Evolutionary conservation across 2,329 filamentous ascomycete species (phyloP).

Genomic region (Hymenoscyphus fraxineus): DNA sequence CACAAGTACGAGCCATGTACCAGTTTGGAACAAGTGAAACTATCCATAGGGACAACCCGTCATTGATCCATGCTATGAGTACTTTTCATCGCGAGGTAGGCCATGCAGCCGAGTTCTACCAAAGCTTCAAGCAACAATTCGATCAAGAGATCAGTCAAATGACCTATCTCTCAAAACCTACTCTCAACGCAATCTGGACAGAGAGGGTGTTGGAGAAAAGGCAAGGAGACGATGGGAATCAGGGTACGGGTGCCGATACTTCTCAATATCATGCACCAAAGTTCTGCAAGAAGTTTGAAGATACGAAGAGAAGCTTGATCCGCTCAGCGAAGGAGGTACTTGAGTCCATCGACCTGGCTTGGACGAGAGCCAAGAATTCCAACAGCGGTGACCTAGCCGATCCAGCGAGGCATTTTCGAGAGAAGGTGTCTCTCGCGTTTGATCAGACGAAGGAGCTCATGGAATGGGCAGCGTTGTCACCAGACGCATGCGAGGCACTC

Average conservation of each 20-base stretch:
- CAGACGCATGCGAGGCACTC: constrained; percentile 23
- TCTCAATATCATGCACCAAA: not conserved
- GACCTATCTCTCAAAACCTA: not conserved
- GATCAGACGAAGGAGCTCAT: constrained; percentile 22
- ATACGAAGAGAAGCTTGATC: not conserved
- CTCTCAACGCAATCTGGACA: not conserved
- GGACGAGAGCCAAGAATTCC: not conserved
- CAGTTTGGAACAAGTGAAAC: not conserved
- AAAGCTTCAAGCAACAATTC: constrained; percentile 19
- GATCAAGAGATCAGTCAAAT: constrained; percentile 19
- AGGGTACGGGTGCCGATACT: not conserved
- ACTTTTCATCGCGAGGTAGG: constrained; percentile 12
- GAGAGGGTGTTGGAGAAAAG: not conserved
- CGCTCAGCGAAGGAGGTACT: not conserved
- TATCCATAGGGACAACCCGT: not conserved
- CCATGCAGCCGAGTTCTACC: constrained; percentile 24
- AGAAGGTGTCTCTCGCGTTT: constrained; percentile 6
- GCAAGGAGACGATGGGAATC: not conserved
- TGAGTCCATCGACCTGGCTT: not conserved
- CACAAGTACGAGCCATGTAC: not conserved
- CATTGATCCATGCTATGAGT: not conserved
- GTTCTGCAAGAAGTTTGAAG: not conserved
- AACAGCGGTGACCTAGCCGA: not conserved
- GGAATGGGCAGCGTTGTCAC: constrained; percentile 11
- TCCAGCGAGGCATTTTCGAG: constrained; percentile 3